Evolutionary conservation across 257 asterid species (phyloP), one percentile per base, ranked within the genome.

Genomic region (Solanum raphanifolium): DNA sequence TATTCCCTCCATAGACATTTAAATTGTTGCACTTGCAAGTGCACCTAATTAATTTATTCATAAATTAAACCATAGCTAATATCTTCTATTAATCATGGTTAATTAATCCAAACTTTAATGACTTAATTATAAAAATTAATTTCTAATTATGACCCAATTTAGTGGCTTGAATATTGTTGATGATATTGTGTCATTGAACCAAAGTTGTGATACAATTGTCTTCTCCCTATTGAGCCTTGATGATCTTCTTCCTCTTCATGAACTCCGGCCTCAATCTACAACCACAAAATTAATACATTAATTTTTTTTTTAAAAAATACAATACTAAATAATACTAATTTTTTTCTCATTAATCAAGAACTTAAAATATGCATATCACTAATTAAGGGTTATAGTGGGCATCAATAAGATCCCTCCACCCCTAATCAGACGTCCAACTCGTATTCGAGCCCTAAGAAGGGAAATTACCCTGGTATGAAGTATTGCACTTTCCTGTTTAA

Each of bases 251-350:
- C 93, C 86, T 94, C 95, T 79, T 91, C 95, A 7, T 87, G 92
- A 86, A 90, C 89, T 87, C 96, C n/a, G n/a, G n/a, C 93, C 5
- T 93, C 96, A 52, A 91, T 90, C 97, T 95, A 74, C 86, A 87
- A 55, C 34, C 46, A 32, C 72, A 88, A 88, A 21, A 27, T 32
- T 32, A 6, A 6, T 32, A 25, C 46, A 72, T 11, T 65, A 65
- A 43, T 1, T 1, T 12, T 23, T 10, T 36, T 39, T 39, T 0
- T 48, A 4, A 46, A 65, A 16, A 4, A 38, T 39, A 23, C 23
- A 39, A 39, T 13, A 34, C 52, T 18, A 41, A 86, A 18, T 11
- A 23, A 12, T 32, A 5, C n/a, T 13, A 4, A 34, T 34, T 16
- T 34, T 48, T 13, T 31, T 39, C 38, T 13, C 11, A 25, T 78